phyloP scores from a whole-genome alignment of 78 protist genomes.

The Dictyostelium capitatum region DNA sequence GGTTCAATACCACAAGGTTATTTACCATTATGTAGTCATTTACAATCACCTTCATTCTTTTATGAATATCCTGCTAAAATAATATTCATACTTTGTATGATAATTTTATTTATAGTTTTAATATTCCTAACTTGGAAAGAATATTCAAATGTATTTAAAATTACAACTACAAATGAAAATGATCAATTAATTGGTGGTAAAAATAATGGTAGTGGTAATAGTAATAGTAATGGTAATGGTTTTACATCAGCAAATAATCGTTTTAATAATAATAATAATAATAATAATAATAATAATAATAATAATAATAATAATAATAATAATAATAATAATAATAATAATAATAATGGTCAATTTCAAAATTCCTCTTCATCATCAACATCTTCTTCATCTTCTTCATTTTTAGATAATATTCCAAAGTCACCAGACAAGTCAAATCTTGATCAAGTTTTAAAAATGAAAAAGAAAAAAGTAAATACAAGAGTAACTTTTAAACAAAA shows the following conservation, averaged over 20 bases:
- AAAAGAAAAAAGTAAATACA: neutral
- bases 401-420: neutral
- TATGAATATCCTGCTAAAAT: constrained; percentile 76
- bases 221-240: neutral
- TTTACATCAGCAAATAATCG: neutral
- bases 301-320: neutral
- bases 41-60: constrained; percentile 59
- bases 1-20: constrained; percentile 69
- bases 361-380: neutral
- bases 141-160: constrained; percentile 37
- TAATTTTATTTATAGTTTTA: constrained; percentile 49
- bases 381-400: neutral
- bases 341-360: neutral
- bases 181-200: neutral
- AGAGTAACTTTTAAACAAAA: constrained; percentile 8
- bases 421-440: constrained; percentile 19
- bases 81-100: constrained; percentile 59
- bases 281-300: neutral
- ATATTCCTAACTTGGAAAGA: constrained; percentile 49
- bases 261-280: neutral
- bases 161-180: neutral
- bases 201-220: neutral
- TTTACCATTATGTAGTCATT: constrained; percentile 64
- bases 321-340: neutral
- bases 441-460: neutral